Evolutionary conservation across 2,329 filamentous ascomycete species (phyloP).

Genomic region (Aureobasidium sp.): DNA sequence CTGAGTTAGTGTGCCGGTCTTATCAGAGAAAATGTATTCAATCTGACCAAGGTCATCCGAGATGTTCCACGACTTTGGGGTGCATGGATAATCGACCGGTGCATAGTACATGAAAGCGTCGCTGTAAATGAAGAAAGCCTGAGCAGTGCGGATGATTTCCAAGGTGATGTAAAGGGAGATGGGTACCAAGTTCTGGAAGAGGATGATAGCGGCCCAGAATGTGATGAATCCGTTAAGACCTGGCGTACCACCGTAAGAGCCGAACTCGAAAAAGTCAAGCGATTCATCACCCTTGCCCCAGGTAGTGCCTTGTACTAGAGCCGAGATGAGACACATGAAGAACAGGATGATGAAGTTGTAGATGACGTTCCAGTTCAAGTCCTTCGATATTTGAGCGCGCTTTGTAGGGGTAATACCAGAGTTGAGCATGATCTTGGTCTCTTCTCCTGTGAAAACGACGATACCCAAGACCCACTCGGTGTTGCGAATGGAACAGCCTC

Average conservation of each 20-base stretch:
- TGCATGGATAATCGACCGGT: constrained; percentile 84
- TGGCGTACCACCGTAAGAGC: constrained; percentile 59
- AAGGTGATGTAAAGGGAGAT: constrained; percentile 97
- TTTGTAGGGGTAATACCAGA: constrained; percentile 92
- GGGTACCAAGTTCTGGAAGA: constrained; percentile 97
- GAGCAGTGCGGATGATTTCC: constrained; percentile 86
- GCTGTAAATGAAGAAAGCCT: constrained; percentile 96
- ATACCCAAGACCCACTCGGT: constrained; percentile 93
- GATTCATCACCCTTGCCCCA: constrained; percentile 72
- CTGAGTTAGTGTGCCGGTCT: constrained; percentile 81
- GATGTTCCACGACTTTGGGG: constrained; percentile 98
- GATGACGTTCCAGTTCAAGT: constrained; percentile 94
- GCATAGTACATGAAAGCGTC: constrained; percentile 97
- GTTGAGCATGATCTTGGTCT: constrained; percentile 99
- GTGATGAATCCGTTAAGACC: constrained; percentile 85
- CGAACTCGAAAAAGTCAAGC: constrained; percentile 73
- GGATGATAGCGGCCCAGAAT: constrained; percentile 88
- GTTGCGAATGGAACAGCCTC: constrained; percentile 88
- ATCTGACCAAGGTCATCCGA: constrained; percentile 97
- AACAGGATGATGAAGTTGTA: constrained; percentile 92
- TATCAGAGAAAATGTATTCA: constrained; percentile 97
- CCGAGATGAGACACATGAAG: constrained; percentile 79
- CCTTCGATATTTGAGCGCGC: constrained; percentile 79
- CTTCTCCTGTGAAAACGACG: constrained; percentile 87
- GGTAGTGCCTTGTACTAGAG: constrained; percentile 72